Base-by-base conservation (phyloP, 371 early-diverging fungal genomes). In the Capniomyces stellatus region DNA sequence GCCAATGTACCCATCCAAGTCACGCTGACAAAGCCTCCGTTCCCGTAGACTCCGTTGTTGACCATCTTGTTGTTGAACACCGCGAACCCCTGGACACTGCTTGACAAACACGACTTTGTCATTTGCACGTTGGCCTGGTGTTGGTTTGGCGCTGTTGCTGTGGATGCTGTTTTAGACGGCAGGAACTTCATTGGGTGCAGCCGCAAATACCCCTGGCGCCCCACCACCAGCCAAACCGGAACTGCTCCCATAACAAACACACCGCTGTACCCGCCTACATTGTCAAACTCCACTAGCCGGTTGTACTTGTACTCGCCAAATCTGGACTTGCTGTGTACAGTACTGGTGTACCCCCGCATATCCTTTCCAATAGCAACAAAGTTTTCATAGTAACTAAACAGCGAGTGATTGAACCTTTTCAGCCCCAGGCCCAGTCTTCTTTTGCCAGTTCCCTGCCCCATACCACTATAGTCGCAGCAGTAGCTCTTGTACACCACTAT, bases 241-340 rank as follows among this genome's bases (percentile, higher is more conserved):
- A 81, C 75, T 10, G 73, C 58, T 22, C 92, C 92, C 1, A 85
- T 65, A n/a, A 92, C 74, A 64, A 94, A 85, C 12, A 94, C 76
- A 43, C 92, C 97, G 3, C 82, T 64, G 61, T 82, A 90, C 3
- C 85, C 85, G 31, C 78, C 71, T 0, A 85, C 71, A 53, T 85
- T 81, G 13, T 67, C 64, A 42, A 83, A 83, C 1, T 76, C 75
- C 15, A 77, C 66, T 42, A 85, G 47, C 52, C 67, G 61, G 46
- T 52, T 55, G 18, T 53, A 54, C 23, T 40, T 39, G 1, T 43
- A 48, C 18, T 55, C 0, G 41, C 55, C 15, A 55, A 52, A 21
- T 29, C 19, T 8, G 39, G 43, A 21, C 25, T 50, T 43, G 24
- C 31, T 31, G 44, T n/a, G 51, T 49, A n/a, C n/a, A n/a, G n/a